phyloP scores from a whole-genome alignment of 1,139 yeast species.

The Diutina siamensis region DNA sequence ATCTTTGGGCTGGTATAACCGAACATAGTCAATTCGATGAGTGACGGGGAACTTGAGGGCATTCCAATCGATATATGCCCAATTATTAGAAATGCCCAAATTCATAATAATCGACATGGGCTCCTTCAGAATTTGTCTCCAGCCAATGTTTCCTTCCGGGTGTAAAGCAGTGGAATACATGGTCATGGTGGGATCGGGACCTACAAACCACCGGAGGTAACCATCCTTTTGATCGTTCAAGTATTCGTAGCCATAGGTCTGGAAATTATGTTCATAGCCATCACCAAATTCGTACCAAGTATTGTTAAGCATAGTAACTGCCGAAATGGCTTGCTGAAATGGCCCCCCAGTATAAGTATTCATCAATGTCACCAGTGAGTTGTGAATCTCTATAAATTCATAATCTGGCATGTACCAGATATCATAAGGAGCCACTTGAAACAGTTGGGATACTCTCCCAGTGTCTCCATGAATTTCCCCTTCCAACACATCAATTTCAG shows the following conservation, averaged over 20 bases:
- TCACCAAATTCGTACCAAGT: conserved; percentile 18
- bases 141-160: conserved; percentile 39
- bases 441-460: conserved; percentile 72
- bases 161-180: conserved; percentile 51
- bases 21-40: conserved; percentile 61
- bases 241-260: conserved; percentile 40
- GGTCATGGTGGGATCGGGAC: conserved; percentile 54
- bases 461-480: conserved; percentile 38
- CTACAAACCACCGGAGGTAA: conserved; percentile 75
- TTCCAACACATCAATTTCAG: conserved; percentile 79
- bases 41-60: conserved; percentile 55
- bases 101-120: conserved; percentile 36
- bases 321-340: conserved; percentile 75
- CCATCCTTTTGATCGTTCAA: conserved; percentile 55
- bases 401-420: conserved; percentile 81
- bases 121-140: conserved; percentile 17
- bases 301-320: conserved; percentile 53
- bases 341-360: conserved; percentile 79
- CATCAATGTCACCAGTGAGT: conserved; percentile 51
- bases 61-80: conserved; percentile 80
- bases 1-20: conserved; percentile 64
- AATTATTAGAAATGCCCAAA: conserved; percentile 66
- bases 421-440: conserved; percentile 78
- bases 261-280: conserved; percentile 13
- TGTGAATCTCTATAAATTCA: conserved; percentile 53